Conservation (phyloP, 345 rosid genomes). For the Gossypium stocksii region DNA sequence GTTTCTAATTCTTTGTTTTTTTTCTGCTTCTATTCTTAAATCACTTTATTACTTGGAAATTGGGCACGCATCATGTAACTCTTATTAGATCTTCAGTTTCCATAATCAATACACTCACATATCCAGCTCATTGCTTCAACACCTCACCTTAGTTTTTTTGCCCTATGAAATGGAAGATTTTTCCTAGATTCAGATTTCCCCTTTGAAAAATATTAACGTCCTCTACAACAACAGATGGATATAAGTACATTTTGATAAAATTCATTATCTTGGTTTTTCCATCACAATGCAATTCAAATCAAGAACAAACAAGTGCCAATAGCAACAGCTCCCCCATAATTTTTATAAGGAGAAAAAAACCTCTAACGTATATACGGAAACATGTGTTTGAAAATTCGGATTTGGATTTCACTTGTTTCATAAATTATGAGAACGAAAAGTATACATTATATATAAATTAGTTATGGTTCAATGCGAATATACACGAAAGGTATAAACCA, state of each 20-base stretch:
- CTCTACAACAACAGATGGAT: background rate
- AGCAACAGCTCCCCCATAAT: background rate
- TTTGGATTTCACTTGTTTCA: too few species aligned
- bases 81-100: too few species aligned
- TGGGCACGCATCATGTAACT: too few species aligned
- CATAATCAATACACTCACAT: background rate
- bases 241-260: background rate
- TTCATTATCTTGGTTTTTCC: background rate
- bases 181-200: slow-evolving; percentile 8
- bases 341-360: background rate
- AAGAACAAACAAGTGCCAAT: background rate
- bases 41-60: too few species aligned
- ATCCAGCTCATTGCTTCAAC: slow-evolving; percentile 31
- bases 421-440: too few species aligned
- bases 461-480: background rate
- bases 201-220: background rate
- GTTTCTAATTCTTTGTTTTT: too few species aligned
- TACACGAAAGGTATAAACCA: background rate
- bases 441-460: background rate
- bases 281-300: background rate
- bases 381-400: background rate
- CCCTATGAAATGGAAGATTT: slow-evolving; percentile 25
- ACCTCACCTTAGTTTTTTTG: slow-evolving; percentile 24
- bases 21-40: too few species aligned
- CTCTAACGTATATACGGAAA: background rate